phyloP scores from a whole-genome alignment of 768 basidiomycete species.

The Russula emetica region DNA sequence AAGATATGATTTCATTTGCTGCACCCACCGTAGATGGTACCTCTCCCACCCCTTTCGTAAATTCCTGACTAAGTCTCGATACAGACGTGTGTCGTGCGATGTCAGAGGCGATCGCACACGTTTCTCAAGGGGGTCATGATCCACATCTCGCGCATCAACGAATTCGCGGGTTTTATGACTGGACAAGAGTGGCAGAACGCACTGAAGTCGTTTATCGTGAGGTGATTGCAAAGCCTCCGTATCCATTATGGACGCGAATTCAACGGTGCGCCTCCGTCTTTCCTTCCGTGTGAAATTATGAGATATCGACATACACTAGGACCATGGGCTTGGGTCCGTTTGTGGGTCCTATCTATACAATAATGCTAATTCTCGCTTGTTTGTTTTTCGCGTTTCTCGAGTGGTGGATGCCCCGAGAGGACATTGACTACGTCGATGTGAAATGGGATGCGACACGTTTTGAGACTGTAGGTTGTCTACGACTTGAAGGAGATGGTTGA shows the following conservation, averaged over 20 bases:
- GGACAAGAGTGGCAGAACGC: conserved; percentile 71
- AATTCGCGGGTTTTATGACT: conserved; percentile 81
- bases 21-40: conserved; percentile 89
- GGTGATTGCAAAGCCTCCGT: conserved; percentile 56
- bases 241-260: conserved; percentile 76
- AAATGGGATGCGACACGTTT: conserved; percentile 52
- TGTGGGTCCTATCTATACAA: conserved; percentile 82
- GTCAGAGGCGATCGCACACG: conserved; percentile 69
- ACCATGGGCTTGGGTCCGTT: conserved; percentile 76
- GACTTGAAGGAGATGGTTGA: not conserved
- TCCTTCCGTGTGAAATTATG: not conserved
- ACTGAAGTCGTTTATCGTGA: conserved; percentile 80
- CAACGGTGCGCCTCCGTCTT: conserved; percentile 46
- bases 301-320: conserved; percentile 35
- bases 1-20: conserved; percentile 94
- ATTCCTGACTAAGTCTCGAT: not conserved
- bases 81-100: conserved; percentile 83
- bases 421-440: conserved; percentile 67
- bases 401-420: conserved; percentile 73
- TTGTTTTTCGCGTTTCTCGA: conserved; percentile 83
- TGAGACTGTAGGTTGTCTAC: conserved; percentile 31
- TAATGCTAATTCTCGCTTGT: conserved; percentile 85
- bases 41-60: conserved; percentile 24
- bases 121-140: conserved; percentile 65
- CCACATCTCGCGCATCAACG: conserved; percentile 71